These are phyloP conservation scores for Choricystis sp. DNA, from an alignment of 139 green algal species.

Conservation along the genomic window DNA sequence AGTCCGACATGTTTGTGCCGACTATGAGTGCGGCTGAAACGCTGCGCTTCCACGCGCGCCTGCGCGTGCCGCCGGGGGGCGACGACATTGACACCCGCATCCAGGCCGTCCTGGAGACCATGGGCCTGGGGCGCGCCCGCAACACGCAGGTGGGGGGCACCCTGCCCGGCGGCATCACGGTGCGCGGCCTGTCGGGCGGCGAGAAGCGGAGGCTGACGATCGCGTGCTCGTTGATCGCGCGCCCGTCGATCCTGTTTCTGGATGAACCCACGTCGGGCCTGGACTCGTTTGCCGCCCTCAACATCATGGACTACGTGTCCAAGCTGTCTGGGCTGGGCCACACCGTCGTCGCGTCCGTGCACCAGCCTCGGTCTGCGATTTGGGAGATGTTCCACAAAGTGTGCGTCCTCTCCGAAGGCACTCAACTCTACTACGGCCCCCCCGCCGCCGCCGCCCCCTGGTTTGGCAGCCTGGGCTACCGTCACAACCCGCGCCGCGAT, in stretches of 20 bases:
- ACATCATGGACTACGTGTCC: slow-evolving; percentile 8
- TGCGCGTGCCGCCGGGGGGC: slow-evolving; percentile 7
- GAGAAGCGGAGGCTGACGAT: slow-evolving; percentile 33
- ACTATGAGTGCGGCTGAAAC: slow-evolving; percentile 13
- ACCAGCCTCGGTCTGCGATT: slow-evolving; percentile 11
- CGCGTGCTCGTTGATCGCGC: slow-evolving; percentile 24
- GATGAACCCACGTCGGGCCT: slow-evolving; percentile 38
- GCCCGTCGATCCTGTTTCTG: slow-evolving; percentile 27
- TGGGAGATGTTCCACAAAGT: slow-evolving; percentile 10
- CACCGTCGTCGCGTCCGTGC: slow-evolving; percentile 10
- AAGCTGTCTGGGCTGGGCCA: background rate
- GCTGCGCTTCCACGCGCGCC: slow-evolving; percentile 5
- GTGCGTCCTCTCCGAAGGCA: background rate
- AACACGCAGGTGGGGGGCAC: slow-evolving; percentile 12
- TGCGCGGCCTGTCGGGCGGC: slow-evolving; percentile 20
- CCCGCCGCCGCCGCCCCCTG: slow-evolving; percentile 10
- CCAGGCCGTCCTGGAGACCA: slow-evolving; percentile 2
- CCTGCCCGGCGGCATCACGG: slow-evolving; percentile 3
- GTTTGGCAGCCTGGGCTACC: slow-evolving; percentile 19
- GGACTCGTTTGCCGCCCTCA: slow-evolving; percentile 20
- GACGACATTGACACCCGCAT: slow-evolving; percentile 1
- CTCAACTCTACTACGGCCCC: background rate
- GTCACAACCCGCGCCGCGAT: slow-evolving; percentile 7
- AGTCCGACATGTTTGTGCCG: slow-evolving; percentile 14
- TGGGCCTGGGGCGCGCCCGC: slow-evolving; percentile 5